Conservation (phyloP, 345 rosid species). For the Salix viminalis region DNA sequence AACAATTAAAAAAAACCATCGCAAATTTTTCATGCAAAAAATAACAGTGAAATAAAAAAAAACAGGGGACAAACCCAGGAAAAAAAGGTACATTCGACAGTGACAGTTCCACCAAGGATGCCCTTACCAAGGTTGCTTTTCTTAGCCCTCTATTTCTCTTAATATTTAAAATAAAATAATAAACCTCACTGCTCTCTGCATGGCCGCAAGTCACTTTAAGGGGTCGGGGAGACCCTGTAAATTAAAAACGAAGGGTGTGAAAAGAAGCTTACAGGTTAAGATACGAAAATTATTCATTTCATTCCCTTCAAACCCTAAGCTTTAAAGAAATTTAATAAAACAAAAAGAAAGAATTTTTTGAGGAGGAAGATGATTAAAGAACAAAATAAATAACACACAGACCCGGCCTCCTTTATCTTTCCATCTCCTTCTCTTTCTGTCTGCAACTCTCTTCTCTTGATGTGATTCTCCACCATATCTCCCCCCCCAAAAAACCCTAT, state of each 20-base stretch:
- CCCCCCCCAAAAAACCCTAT: slow-evolving; percentile 7
- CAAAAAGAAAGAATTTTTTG: slow-evolving; percentile 15
- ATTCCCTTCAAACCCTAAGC: slow-evolving; percentile 19
- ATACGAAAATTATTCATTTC: slow-evolving; percentile 7
- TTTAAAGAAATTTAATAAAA: slow-evolving; percentile 29
- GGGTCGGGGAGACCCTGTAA: slow-evolving; percentile 15
- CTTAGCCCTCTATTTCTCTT: slow-evolving; percentile 6
- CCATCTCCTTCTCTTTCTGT: slow-evolving; percentile 36
- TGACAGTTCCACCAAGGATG: slow-evolving; percentile 38
- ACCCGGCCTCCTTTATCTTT: slow-evolving; percentile 31
- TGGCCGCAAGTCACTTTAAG: slow-evolving; percentile 24
- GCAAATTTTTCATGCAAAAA: slow-evolving; percentile 20
- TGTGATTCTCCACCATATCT: slow-evolving; percentile 59
- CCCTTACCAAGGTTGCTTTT: slow-evolving; percentile 30
- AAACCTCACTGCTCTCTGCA: slow-evolving; percentile 20
- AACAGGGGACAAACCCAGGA: slow-evolving; percentile 19
- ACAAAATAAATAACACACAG: slow-evolving; percentile 32
- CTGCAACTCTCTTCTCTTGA: slow-evolving; percentile 49
- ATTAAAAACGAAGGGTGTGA: background rate
- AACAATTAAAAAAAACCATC: background rate
- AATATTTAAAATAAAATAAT: slow-evolving; percentile 1
- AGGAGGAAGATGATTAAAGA: slow-evolving; percentile 5
- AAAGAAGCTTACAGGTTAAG: slow-evolving; percentile 33
- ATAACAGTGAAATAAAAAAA: background rate
- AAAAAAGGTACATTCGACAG: slow-evolving; percentile 36